Percentiles rank a stretch among this genome's conserved stretches.
Conservation (phyloP, 1,284 basidiomycete species). For the Ganoderma lingzhi region DNA sequence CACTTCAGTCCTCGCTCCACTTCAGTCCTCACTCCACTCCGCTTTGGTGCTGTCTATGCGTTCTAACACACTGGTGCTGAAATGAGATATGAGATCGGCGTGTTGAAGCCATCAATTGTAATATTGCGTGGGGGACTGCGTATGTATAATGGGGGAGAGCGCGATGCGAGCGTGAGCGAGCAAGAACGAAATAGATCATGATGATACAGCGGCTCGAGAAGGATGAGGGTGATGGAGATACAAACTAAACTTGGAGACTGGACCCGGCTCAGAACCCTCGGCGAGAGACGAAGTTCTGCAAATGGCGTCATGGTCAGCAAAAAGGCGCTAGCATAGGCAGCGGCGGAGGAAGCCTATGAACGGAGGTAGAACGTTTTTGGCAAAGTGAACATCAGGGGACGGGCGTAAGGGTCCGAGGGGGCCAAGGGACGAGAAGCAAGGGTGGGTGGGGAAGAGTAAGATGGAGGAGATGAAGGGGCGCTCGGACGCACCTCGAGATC, state of each 20-base stretch:
- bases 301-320: slow-evolving; percentile 7
- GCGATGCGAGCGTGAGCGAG: neutral
- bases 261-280: slow-evolving; percentile 51
- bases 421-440: slow-evolving; percentile 7
- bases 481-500: slow-evolving; percentile 70
- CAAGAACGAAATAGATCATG: slow-evolving; percentile 4
- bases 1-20: no score
- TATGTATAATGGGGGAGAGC: neutral
- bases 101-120: slow-evolving; percentile 2
- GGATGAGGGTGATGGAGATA: neutral
- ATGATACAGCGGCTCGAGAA: slow-evolving; percentile 19
- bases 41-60: neutral
- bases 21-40: neutral
- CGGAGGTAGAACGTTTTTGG: neutral
- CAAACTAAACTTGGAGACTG: slow-evolving; percentile 10
- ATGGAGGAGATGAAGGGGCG: neutral
- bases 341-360: neutral
- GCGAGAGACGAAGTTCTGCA: slow-evolving; percentile 62
- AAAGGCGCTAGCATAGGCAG: neutral
- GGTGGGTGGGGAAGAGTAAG: neutral
- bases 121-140: neutral
- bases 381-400: neutral
- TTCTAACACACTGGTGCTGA: neutral
- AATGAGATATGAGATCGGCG: neutral
- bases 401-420: neutral